A percentile compares a stretch with the other conserved stretches of the same genome.
Evolutionary conservation across 805 yeast species (phyloP).

Genomic region (Barnettozyma sucrosica): DNA sequence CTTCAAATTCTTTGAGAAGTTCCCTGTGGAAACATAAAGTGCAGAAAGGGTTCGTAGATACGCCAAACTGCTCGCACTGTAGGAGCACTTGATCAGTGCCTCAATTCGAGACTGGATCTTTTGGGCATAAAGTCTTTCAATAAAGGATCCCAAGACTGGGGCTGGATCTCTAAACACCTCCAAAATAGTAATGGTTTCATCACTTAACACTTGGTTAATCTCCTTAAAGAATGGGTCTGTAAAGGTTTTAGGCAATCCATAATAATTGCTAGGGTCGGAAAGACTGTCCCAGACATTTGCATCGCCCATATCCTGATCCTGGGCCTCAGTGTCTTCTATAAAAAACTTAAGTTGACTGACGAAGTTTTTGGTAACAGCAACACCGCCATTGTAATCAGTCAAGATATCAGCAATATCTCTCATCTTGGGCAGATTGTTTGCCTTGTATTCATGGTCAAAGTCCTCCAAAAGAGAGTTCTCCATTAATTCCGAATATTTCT

Average conservation of each 20-base stretch:
- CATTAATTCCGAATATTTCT: slow-evolving; percentile 68
- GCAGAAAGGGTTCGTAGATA: slow-evolving; percentile 72
- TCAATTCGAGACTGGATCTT: slow-evolving; percentile 54
- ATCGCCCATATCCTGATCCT: slow-evolving; percentile 30
- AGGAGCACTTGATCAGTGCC: slow-evolving; percentile 54
- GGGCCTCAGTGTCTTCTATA: slow-evolving; percentile 26
- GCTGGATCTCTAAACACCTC: slow-evolving; percentile 70
- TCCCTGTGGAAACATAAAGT: slow-evolving; percentile 51
- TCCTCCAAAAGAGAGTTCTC: slow-evolving; percentile 64
- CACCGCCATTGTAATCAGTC: slow-evolving; percentile 79
- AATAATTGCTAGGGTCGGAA: slow-evolving; percentile 50
- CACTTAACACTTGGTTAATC: slow-evolving; percentile 51
- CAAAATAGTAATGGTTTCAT: slow-evolving; percentile 67
- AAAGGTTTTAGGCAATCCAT: slow-evolving; percentile 43
- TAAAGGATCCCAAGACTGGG: slow-evolving; percentile 58
- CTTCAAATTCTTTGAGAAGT: slow-evolving; percentile 59
- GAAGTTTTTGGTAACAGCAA: slow-evolving; percentile 73
- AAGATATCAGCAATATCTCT: slow-evolving; percentile 70
- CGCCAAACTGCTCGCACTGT: slow-evolving; percentile 58
- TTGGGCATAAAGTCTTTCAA: slow-evolving; percentile 74
- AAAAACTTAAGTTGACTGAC: slow-evolving; percentile 76
- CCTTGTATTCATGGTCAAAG: slow-evolving; percentile 70
- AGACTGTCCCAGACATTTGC: slow-evolving; percentile 54
- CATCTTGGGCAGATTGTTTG: slow-evolving; percentile 64
- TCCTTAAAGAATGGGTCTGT: slow-evolving; percentile 51